Percentiles rank a stretch among this genome's conserved stretches.
These are phyloP conservation scores for Artemisia annua DNA, from an alignment of 129 eudicot genomes.

Conservation along the genomic window DNA sequence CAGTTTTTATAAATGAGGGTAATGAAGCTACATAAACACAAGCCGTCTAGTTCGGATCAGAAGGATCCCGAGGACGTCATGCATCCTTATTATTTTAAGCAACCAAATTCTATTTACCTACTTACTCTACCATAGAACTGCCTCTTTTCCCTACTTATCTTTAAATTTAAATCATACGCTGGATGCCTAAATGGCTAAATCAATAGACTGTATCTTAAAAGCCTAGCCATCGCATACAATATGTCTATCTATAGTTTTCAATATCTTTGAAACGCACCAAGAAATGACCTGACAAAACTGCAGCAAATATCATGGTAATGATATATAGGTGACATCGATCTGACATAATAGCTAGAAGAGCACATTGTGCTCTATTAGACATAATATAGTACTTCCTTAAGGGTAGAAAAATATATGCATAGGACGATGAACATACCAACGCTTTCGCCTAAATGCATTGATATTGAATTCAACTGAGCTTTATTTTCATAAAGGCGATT, in stretches of 20 bases:
- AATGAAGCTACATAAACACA: background rate
- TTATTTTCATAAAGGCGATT: conserved; percentile 95
- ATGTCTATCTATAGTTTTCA: background rate
- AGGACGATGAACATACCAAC: conserved; percentile 57
- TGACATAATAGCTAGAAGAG: background rate
- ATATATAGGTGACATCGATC: conserved; percentile 1
- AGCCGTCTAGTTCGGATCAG: conserved; percentile 4
- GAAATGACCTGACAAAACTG: background rate
- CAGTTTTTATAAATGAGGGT: background rate
- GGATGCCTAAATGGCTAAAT: conserved; percentile 7
- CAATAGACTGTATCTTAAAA: background rate
- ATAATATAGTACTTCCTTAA: background rate
- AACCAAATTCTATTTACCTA: background rate
- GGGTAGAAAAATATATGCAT: background rate
- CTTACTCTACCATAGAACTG: conserved; percentile 16
- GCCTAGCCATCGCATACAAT: background rate
- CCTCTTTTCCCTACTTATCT: conserved; percentile 7
- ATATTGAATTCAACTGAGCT: conserved; percentile 95
- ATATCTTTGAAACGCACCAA: background rate
- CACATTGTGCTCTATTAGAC: too few species aligned
- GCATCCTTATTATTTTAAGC: conserved; percentile 8
- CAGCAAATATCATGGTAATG: background rate
- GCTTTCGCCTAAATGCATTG: conserved; percentile 99
- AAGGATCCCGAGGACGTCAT: background rate
- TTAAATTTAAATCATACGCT: background rate